Evolutionary conservation across 768 basidiomycete genomes (phyloP).

Genomic region (Xerocomus brunneocitrinus): DNA sequence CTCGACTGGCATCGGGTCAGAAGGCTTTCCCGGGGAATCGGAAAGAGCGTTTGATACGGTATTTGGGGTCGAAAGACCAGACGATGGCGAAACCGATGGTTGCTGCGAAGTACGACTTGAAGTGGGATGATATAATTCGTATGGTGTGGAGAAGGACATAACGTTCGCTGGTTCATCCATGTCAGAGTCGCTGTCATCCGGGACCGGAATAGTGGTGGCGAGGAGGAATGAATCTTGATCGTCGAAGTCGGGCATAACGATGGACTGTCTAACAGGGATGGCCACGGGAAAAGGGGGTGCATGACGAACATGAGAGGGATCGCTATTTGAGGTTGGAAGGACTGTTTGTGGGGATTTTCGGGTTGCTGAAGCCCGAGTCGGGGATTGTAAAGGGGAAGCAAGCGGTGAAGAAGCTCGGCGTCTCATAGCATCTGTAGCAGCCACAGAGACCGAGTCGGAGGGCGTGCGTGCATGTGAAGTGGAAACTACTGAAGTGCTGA

Average conservation of each 20-base stretch:
- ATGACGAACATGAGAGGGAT: conserved; percentile 21
- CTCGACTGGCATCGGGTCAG: conserved; percentile 56
- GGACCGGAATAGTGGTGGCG: conserved; percentile 70
- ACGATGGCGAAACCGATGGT: conserved; percentile 52
- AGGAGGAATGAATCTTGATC: conserved; percentile 63
- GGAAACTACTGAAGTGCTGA: conserved; percentile 32
- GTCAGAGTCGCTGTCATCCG: conserved; percentile 70
- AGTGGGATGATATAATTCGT: conserved; percentile 44
- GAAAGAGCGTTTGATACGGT: conserved; percentile 59
- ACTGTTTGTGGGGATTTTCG: conserved; percentile 38
- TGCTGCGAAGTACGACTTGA: conserved; percentile 38
- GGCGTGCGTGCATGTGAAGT: conserved; percentile 41
- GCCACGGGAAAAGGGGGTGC: conserved; percentile 9
- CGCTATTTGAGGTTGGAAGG: conserved; percentile 33
- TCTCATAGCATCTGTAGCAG: conserved; percentile 28
- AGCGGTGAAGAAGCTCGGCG: conserved; percentile 51
- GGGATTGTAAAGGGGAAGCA: conserved; percentile 26
- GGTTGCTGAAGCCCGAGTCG: conserved; percentile 32
- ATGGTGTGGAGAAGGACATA: conserved; percentile 71
- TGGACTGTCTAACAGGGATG: conserved; percentile 43
- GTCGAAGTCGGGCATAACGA: conserved; percentile 38
- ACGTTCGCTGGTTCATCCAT: conserved; percentile 52
- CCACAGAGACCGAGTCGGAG: conserved; percentile 34
- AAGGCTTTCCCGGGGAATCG: conserved; percentile 43
- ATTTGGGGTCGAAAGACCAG: conserved; percentile 45